Evolutionary conservation across 441 rosid genomes (phyloP), one percentile per base, ranked within the genome.

Genomic region (Gossypium schwendimanii): DNA sequence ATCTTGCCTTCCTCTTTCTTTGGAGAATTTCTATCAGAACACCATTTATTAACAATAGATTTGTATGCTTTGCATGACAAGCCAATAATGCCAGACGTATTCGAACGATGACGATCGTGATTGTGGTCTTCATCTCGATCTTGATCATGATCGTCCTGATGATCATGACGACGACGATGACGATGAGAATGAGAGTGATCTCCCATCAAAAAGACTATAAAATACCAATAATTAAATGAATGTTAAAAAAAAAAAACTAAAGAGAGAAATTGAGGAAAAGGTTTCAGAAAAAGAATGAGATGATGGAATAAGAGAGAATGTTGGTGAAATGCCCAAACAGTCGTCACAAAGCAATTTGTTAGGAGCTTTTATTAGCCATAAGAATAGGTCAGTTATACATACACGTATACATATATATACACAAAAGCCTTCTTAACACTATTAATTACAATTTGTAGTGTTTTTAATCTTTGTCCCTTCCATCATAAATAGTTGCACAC

Each of bases 41-140:
- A 73, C 86, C 85, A 75, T 81, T 81, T 89, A 70, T 72, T 71
- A 73, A 84, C 81, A 64, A 91, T 77, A 17, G 86, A 87, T 69
- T 85, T 90, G 86, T 84, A 88, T 17, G 71, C 71, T 41, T 67
- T 67, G 23, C 59, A 23, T 58, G 62, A 58, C 23, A 67, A 47
- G 86, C 61, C 58, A 15, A 91, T 79, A 39, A 84, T 77, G 63
- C 76, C 70, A 50, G 70, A 67, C 47, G 82, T 45, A 4, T 77
- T 64, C 21, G 80, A 77, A 1, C 60, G 71, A 28, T 49, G 39
- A 14, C 41, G 41, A 36, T 36, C 41, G 41, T 36, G 41, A 7
- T 36, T 36, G 41, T 36, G 41, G 10, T 36, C 41, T 36, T 7
- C 41, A 36, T 36, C 41, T 36, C 11, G 45, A 54, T 53, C 26